Evolutionary conservation across 306 rosid genomes (phyloP), one percentile per base, ranked within the genome.

Genomic region (Urtica urens): DNA sequence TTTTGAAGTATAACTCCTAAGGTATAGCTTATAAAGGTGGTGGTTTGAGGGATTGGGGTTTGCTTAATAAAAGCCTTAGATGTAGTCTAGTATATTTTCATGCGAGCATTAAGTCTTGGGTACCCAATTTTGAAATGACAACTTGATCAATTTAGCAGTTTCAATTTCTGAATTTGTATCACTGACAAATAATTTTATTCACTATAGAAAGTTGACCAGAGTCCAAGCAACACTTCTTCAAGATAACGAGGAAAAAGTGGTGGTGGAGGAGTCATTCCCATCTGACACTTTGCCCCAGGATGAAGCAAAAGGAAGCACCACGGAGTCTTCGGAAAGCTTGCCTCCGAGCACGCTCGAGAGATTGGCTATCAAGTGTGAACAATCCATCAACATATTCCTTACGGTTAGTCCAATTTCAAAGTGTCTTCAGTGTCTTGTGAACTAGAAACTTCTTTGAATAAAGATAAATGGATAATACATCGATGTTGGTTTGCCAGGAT

Each of bases 351-450:
- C 61, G 7, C 55, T 76, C 21, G 92, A 81, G 60, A 75, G 57
- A 23, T 72, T 68, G 66, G 70, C 73, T 42, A 73, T 90, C 55
- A 85, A 79, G 64, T 17, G 71, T 39, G 99, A 90, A 70, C 94
- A 90, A 58, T 73, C 93, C 19, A 18, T 80, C 28, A 90, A 90
- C 69, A 64, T 81, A 39, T 59, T 85, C 50, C 95, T 90, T 38
- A 90, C 99, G 80, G 99, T 90, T 70, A 57, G 34, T 35, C 40
- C 44, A 31, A 2, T 33, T 72, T 24, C 39, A n/a, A n/a, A n/a
- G n/a, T n/a, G n/a, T n/a, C n/a, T n/a, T n/a, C n/a, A n/a, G n/a
- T n/a, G n/a, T n/a, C n/a, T n/a, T n/a, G n/a, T n/a, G n/a, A n/a
- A n/a, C n/a, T n/a, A n/a, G n/a, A n/a, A n/a, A n/a, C n/a, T n/a